These are phyloP conservation scores for Paramecium sexaurelia DNA, from an alignment of 73 alveolate species.

Conservation along the genomic window DNA sequence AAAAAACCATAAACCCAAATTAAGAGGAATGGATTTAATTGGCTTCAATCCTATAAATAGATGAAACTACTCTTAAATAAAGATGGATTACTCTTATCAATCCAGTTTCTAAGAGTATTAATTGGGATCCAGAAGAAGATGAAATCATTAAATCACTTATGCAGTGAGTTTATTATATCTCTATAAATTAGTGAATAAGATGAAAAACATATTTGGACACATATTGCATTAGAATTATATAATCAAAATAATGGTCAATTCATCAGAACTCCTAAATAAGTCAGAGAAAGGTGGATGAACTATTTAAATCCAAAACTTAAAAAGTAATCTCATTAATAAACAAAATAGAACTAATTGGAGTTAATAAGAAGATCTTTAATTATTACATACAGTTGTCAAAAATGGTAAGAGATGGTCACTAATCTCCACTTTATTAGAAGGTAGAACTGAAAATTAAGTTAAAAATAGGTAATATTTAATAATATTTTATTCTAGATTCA, in stretches of 20 bases:
- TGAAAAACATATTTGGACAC: slow-evolving; percentile 54
- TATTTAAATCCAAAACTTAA: slow-evolving; percentile 85
- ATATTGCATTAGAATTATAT: slow-evolving; percentile 37
- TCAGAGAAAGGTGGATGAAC: slow-evolving; percentile 93
- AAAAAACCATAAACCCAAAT: slow-evolving; percentile 38
- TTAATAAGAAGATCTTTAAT: slow-evolving; percentile 82
- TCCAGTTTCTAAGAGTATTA: slow-evolving; percentile 38
- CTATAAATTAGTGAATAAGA: slow-evolving; percentile 19
- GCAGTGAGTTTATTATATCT: not conserved
- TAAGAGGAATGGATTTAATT: slow-evolving; percentile 33
- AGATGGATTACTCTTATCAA: slow-evolving; percentile 52
- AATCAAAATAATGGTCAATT: slow-evolving; percentile 54
- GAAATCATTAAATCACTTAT: slow-evolving; percentile 3
- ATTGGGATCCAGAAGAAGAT: slow-evolving; percentile 61
- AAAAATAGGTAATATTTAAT: slow-evolving; percentile 77
- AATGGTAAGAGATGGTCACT: slow-evolving; percentile 92
- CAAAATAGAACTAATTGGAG: slow-evolving; percentile 75
- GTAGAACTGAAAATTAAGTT: slow-evolving; percentile 90
- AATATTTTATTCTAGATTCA: not conserved
- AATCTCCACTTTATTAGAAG: slow-evolving; percentile 80
- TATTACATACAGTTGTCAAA: slow-evolving; percentile 79
- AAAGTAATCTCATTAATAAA: slow-evolving; percentile 53
- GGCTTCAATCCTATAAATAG: not conserved
- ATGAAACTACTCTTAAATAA: slow-evolving; percentile 30
- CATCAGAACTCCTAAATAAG: slow-evolving; percentile 73